Evolutionary conservation across 2,329 filamentous ascomycete genomes (phyloP).

Genomic region (Hyphodiscus sp.): DNA sequence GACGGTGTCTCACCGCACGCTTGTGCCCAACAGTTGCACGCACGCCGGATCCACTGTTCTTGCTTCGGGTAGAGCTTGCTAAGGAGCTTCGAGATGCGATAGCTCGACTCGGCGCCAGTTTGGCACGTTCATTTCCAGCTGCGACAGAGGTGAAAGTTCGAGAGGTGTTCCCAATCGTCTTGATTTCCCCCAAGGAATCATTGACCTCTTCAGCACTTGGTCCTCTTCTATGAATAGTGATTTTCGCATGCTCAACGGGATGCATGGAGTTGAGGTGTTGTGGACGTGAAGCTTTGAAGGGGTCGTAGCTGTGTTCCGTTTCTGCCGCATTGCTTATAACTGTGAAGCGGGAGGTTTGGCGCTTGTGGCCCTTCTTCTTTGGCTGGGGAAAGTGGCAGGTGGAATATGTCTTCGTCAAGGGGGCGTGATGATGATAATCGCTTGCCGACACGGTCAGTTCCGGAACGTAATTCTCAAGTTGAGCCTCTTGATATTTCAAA

Average conservation of each 20-base stretch:
- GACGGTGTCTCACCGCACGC: constrained; percentile 54
- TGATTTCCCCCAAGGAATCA: not conserved
- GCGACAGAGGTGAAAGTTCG: constrained; percentile 8
- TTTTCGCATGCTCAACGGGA: constrained; percentile 31
- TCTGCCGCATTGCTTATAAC: constrained; percentile 53
- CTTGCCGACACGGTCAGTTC: constrained; percentile 79
- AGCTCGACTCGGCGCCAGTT: constrained; percentile 16
- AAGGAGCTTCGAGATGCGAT: constrained; percentile 41
- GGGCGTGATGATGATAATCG: constrained; percentile 76
- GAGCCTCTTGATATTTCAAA: constrained; percentile 72
- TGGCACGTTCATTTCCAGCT: constrained; percentile 6
- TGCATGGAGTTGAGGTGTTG: constrained; percentile 39
- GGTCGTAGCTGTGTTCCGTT: constrained; percentile 72
- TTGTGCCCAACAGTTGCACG: constrained; percentile 46
- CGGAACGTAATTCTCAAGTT: constrained; percentile 80
- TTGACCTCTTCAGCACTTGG: constrained; percentile 1
- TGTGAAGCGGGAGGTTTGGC: constrained; percentile 55
- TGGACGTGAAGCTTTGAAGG: constrained; percentile 58
- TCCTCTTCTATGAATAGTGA: constrained; percentile 24
- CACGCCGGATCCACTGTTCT: constrained; percentile 29
- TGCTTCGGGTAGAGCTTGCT: constrained; percentile 37
- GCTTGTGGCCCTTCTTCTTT: constrained; percentile 40
- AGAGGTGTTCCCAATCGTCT: not conserved
- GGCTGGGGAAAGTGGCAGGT: constrained; percentile 52
- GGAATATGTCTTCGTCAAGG: constrained; percentile 54